These are phyloP conservation scores for Talaromyces adpressus DNA, from an alignment of 495 filamentous ascomycete species.

Conservation along the genomic window DNA sequence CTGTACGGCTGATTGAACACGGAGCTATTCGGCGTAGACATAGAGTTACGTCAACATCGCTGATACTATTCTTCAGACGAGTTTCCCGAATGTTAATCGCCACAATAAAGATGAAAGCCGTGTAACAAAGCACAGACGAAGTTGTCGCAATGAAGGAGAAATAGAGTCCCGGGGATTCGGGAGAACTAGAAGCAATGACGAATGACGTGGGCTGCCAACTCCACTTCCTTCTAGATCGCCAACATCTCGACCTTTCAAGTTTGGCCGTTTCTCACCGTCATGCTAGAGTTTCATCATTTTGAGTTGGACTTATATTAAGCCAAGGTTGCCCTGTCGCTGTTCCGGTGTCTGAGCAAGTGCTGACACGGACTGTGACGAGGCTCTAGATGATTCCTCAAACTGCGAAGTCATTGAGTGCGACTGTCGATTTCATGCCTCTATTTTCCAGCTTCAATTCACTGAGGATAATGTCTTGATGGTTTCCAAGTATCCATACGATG, in stretches of 20 bases:
- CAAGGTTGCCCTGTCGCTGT: background rate
- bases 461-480: background rate
- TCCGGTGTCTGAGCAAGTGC: background rate
- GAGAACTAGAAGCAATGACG: background rate
- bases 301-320: background rate
- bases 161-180: background rate
- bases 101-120: background rate
- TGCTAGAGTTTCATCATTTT: background rate
- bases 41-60: too few relatives aligned
- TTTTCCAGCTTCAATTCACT: background rate
- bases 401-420: background rate
- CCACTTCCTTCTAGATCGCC: background rate
- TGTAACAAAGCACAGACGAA: background rate
- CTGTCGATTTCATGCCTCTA: background rate
- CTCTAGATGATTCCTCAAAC: background rate
- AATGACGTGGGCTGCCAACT: background rate
- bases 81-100: too few relatives aligned
- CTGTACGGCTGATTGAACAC: too few relatives aligned
- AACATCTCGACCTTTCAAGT: background rate
- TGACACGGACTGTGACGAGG: background rate
- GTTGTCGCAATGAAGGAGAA: background rate
- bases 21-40: too few relatives aligned
- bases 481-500: slow-evolving; percentile 38
- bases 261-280: background rate
- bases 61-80: too few relatives aligned